Percentiles rank a stretch among this genome's conserved stretches.
Conservation (phyloP, 2,329 filamentous ascomycete species). For the Aspergillus arachidicola region DNA sequence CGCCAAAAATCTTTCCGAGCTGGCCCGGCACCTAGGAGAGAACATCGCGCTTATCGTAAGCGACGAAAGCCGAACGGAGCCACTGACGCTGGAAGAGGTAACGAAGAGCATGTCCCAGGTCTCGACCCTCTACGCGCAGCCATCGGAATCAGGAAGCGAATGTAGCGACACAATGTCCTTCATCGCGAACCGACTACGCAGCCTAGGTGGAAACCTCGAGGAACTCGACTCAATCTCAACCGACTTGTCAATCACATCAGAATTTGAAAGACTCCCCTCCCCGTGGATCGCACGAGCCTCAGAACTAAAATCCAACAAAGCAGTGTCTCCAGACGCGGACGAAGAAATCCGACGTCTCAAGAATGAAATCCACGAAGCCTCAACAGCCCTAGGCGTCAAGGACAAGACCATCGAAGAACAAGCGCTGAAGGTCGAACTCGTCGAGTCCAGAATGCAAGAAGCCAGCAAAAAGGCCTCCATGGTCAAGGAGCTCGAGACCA, state of each 20-base stretch:
- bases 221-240: slow-evolving; percentile 71
- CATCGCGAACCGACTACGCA: slow-evolving; percentile 68
- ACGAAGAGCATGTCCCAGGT: slow-evolving; percentile 58
- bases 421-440: slow-evolving; percentile 88
- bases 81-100: slow-evolving; percentile 68
- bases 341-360: slow-evolving; percentile 80
- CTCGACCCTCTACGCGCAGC: slow-evolving; percentile 26
- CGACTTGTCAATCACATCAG: slow-evolving; percentile 71
- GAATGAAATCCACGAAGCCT: slow-evolving; percentile 77
- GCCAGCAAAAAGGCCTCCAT: slow-evolving; percentile 71
- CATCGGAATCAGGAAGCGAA: slow-evolving; percentile 30
- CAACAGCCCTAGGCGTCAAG: slow-evolving; percentile 69
- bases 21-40: slow-evolving; percentile 68
- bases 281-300: slow-evolving; percentile 85
- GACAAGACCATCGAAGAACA: slow-evolving; percentile 84
- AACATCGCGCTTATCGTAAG: slow-evolving; percentile 67
- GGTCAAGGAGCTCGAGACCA: slow-evolving; percentile 47
- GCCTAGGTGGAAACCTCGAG: slow-evolving; percentile 64
- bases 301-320: slow-evolving; percentile 80
- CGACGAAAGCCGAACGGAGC: slow-evolving; percentile 71
- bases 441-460: slow-evolving; percentile 84
- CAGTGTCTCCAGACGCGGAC: slow-evolving; percentile 77
- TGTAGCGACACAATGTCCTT: slow-evolving; percentile 66
- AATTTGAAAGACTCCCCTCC: slow-evolving; percentile 74
- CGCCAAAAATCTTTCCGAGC: slow-evolving; percentile 65